Base-by-base conservation (phyloP, 306 rosid genomes). In the Cucumis melo region DNA sequence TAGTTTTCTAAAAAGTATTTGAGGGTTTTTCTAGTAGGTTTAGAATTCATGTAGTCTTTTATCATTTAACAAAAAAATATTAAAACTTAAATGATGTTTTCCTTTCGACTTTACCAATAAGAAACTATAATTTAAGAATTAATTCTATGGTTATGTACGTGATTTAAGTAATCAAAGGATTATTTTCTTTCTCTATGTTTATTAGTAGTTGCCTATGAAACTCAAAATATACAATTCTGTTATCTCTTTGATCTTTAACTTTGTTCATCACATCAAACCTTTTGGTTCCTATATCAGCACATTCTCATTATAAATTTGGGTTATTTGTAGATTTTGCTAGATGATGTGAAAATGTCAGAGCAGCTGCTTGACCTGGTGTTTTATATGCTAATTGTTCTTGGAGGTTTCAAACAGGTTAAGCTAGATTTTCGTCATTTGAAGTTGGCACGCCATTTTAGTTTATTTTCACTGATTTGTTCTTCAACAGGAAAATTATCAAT, bases 311-410 rank as follows among this genome's bases (percentile, higher is more conserved):
- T 27, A 24, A 44, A 62, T 24, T 76, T 61, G 46, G 24, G 8
- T 42, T 1, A 9, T 39, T 39, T 39, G 53, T 93, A 91, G 98
- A 85, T 90, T 86, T 82, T 91, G 82, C 87, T 91, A 17, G 98
- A 90, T 76, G 96, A 94, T 82, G 91, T 86, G 55, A 91, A 94
- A 87, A 81, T 81, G 77, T 72, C 85, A 70, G 97, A 89, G 79
- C 97, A 89, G 85, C 91, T 88, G 78, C 84, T 89, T 78, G 97
- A 94, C 82, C 74, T 94, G 85, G 91, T 90, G 86, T 87, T 90
- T 85, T 94, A 88, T 86, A 78, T 86, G 84, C 88, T 91, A 39
- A 84, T 89, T 60, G 85, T 89, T 77, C 89, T 88, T 71, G 87
- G 88, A 74, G 86, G 92, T 80, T 83, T 79, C 77, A 86, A 87